Evolutionary conservation across 768 basidiomycete species (phyloP).

Genomic region (Trametopsis cervina): DNA sequence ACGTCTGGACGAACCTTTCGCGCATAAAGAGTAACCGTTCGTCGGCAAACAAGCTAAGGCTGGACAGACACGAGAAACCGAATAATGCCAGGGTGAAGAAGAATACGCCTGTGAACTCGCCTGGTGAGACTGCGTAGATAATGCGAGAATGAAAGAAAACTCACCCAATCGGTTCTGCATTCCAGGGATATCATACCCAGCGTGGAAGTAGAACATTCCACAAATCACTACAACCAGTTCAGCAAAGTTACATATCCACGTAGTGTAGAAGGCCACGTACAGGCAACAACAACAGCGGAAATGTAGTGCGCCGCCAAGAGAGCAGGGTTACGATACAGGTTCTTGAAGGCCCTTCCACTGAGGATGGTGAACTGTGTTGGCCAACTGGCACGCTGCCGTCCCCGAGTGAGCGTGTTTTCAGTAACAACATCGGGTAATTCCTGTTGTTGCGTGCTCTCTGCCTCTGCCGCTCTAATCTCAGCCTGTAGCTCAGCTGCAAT

Average conservation of each 20-base stretch:
- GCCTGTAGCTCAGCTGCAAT: constrained; percentile 53
- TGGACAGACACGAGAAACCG: constrained; percentile 94
- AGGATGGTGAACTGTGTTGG: constrained; percentile 89
- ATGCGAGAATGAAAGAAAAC: constrained; percentile 10
- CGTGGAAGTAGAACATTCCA: constrained; percentile 87
- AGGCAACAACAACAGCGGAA: constrained; percentile 74
- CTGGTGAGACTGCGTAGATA: background rate
- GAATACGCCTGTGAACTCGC: constrained; percentile 65
- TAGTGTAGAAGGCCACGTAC: constrained; percentile 38
- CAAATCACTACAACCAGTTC: constrained; percentile 56
- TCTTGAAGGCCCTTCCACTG: constrained; percentile 97
- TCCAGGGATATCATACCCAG: constrained; percentile 92
- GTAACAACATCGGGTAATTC: constrained; percentile 60
- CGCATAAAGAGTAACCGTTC: constrained; percentile 97
- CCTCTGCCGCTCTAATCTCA: constrained; percentile 48
- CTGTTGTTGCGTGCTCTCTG: constrained; percentile 27
- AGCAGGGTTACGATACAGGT: constrained; percentile 91
- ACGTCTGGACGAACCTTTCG: constrained; percentile 61
- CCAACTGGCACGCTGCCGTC: constrained; percentile 78
- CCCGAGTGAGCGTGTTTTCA: constrained; percentile 62
- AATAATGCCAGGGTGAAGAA: constrained; percentile 97
- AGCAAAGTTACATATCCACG: constrained; percentile 9
- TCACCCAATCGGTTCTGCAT: constrained; percentile 93
- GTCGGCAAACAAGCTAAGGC: constrained; percentile 88
- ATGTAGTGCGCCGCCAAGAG: constrained; percentile 87